Conservation (phyloP, 306 rosid genomes). For the Biancaea sappan region DNA sequence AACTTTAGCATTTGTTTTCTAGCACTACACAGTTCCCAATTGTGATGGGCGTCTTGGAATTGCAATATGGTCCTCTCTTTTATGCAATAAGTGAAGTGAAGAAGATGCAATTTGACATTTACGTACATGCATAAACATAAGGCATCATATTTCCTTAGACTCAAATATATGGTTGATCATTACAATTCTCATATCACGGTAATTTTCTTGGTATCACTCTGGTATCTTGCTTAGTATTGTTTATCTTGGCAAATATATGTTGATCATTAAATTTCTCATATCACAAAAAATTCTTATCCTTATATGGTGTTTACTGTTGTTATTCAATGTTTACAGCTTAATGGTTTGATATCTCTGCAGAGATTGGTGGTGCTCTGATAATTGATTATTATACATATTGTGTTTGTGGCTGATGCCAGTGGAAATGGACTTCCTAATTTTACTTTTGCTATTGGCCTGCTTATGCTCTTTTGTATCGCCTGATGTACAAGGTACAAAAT, state of each 20-base stretch:
- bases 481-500: slow-evolving; percentile 74
- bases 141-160: not conserved
- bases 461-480: slow-evolving; percentile 59
- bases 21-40: slow-evolving; percentile 8
- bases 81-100: not conserved
- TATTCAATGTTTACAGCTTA: slow-evolving; percentile 17
- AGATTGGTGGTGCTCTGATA: slow-evolving; percentile 38
- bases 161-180: slow-evolving; percentile 12
- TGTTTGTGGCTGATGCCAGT: slow-evolving; percentile 40
- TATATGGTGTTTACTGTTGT: slow-evolving; percentile 17
- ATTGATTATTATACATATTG: slow-evolving; percentile 39
- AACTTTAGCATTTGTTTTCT: slow-evolving; percentile 1
- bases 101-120: not conserved
- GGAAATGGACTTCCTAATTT: slow-evolving; percentile 61
- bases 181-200: not conserved
- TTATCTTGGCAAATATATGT: slow-evolving; percentile 24
- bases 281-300: slow-evolving; percentile 10
- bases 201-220: not conserved
- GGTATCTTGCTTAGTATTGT: slow-evolving; percentile 7
- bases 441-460: slow-evolving; percentile 56
- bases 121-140: not conserved
- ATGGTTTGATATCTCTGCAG: slow-evolving; percentile 48
- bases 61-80: not conserved
- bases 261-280: slow-evolving; percentile 3
- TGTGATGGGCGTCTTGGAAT: not conserved